Conservation (phyloP, 139 green algal species). For the Chlorokybus atmophyticus region DNA sequence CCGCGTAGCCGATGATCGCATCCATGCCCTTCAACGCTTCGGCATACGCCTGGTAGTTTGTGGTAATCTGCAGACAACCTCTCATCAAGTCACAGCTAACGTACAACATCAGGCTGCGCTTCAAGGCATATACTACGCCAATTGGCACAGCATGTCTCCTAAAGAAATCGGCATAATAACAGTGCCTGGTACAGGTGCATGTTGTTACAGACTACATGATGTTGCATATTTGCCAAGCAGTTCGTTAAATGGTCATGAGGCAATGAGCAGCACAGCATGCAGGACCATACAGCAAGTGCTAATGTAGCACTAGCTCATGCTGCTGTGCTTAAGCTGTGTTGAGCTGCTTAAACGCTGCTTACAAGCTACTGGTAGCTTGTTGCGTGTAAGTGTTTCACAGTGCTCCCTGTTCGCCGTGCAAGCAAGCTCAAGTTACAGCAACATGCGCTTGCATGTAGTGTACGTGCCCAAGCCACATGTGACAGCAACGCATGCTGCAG, state of each 20-base stretch:
- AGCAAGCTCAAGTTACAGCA: slow-evolving; percentile 5
- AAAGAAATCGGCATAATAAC: not conserved
- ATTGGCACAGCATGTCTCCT: not conserved
- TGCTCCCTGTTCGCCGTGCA: not conserved
- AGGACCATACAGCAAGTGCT: too few relatives aligned
- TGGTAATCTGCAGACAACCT: not conserved
- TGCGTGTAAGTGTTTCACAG: not conserved
- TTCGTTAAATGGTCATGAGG: too few relatives aligned
- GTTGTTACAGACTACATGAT: not conserved
- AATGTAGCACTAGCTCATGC: too few relatives aligned
- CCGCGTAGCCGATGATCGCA: slow-evolving; percentile 84
- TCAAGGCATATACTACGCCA: not conserved
- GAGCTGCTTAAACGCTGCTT: too few relatives aligned
- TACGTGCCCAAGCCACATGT: not conserved
- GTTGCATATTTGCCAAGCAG: too few relatives aligned
- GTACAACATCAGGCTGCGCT: too few relatives aligned
- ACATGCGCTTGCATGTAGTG: slow-evolving; percentile 15
- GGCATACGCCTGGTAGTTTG: slow-evolving; percentile 60
- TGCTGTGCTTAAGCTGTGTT: too few relatives aligned
- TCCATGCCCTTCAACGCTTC: slow-evolving; percentile 67
- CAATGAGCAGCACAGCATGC: too few relatives aligned
- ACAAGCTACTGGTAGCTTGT: not conserved
- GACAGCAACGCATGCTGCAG: not conserved
- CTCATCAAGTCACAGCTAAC: too few relatives aligned
- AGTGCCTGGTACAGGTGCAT: not conserved